Evolutionary conservation across 1,139 yeast genomes (phyloP).

Genomic region (Kurtzmaniella quercitrusa): DNA sequence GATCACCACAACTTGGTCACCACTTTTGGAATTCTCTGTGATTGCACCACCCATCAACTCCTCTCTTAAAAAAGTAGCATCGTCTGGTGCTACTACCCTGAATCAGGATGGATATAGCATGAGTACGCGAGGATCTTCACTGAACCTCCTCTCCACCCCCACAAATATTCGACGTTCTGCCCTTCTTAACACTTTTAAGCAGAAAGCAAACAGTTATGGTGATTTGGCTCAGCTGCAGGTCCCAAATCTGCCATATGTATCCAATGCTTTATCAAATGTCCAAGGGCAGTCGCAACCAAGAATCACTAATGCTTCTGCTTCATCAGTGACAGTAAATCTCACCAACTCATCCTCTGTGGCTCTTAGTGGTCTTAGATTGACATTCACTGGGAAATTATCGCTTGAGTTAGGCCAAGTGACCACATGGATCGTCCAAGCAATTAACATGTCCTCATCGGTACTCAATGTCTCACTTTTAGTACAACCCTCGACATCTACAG

Average conservation of each 20-base stretch:
- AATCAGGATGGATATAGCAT: background rate
- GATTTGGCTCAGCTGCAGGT: conserved; percentile 1
- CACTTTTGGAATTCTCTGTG: conserved; percentile 54
- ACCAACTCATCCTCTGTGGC: conserved; percentile 29
- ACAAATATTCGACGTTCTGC: conserved; percentile 3
- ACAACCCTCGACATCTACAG: conserved; percentile 17
- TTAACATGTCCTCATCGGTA: conserved; percentile 50
- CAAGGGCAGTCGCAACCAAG: conserved; percentile 8
- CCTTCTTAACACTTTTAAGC: conserved; percentile 1
- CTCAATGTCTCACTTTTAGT: conserved; percentile 43
- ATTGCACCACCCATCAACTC: conserved; percentile 45
- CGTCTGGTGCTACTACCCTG: background rate
- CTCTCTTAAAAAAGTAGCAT: conserved; percentile 24
- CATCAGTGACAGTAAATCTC: conserved; percentile 44
- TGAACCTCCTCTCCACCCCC: background rate
- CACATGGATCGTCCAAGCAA: conserved; percentile 64
- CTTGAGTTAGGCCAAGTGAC: conserved; percentile 59
- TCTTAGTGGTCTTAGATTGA: conserved; percentile 50
- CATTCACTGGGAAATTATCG: conserved; percentile 61
- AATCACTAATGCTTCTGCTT: conserved; percentile 23
- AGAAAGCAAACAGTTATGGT: background rate
- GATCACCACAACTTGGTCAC: conserved; percentile 58
- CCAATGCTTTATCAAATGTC: conserved; percentile 7
- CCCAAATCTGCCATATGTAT: background rate
- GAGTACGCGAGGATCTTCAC: background rate